Percentiles rank a stretch among this genome's conserved stretches.
These are phyloP conservation scores for Aspergillus persii DNA, from an alignment of 2,329 filamentous ascomycete genomes.

Conservation along the genomic window DNA sequence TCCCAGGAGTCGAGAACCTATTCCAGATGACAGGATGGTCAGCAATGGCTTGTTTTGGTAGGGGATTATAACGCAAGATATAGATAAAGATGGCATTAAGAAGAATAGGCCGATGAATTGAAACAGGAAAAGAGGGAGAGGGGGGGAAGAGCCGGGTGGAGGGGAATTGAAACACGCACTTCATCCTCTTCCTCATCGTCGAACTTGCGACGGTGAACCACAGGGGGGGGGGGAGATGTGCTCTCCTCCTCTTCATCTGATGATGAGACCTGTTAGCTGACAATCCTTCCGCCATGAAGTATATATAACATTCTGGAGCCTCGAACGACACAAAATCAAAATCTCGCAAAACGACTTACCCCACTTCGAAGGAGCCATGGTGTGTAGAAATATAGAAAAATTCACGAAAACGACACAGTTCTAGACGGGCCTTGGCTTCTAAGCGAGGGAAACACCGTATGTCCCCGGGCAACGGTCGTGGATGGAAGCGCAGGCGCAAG, in stretches of 20 bases:
- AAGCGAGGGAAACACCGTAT: not conserved
- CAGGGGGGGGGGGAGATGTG: slow-evolving; percentile 45
- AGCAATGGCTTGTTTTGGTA: not conserved
- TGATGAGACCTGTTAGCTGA: slow-evolving; percentile 7
- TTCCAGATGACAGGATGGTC: not conserved
- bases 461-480: slow-evolving; percentile 3
- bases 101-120: not conserved
- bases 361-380: slow-evolving; percentile 51
- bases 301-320: not conserved
- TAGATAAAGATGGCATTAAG: not conserved
- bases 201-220: slow-evolving; percentile 66
- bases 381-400: slow-evolving; percentile 19
- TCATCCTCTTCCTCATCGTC: slow-evolving; percentile 90
- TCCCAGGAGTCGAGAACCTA: slow-evolving; percentile 97
- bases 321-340: not conserved
- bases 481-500: slow-evolving; percentile 1
- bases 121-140: not conserved
- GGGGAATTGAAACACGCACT: slow-evolving; percentile 50
- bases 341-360: slow-evolving; percentile 36
- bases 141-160: not conserved
- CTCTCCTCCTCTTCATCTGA: slow-evolving; percentile 54
- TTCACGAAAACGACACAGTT: slow-evolving; percentile 4
- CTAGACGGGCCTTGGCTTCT: not conserved
- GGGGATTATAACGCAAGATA: not conserved
- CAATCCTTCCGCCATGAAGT: not conserved